Percentiles rank a stretch among this genome's conserved stretches.
phyloP scores from a whole-genome alignment of 495 filamentous ascomycete genomes.

The Podospora didyma region DNA sequence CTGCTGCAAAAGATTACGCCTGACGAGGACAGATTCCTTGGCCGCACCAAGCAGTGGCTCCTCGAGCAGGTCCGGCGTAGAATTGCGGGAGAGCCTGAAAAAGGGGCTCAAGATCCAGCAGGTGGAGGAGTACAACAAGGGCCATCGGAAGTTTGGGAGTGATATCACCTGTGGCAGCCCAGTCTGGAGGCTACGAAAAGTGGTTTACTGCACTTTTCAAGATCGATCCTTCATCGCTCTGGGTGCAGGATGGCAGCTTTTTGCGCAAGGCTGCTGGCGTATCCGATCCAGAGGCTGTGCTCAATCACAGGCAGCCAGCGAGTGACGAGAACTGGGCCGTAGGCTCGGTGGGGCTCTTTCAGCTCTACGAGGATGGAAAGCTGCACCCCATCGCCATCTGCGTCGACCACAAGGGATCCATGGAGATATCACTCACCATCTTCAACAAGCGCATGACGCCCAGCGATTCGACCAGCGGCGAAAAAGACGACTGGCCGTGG shows the following conservation, averaged over 20 bases:
- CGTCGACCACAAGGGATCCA: constrained; percentile 37
- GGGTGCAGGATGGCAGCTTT: constrained; percentile 45
- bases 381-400: constrained; percentile 47
- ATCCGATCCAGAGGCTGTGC: constrained; percentile 12
- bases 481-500: constrained; percentile 48
- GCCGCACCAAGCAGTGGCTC: constrained; percentile 27
- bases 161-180: constrained; percentile 36
- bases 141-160: constrained; percentile 31
- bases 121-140: constrained; percentile 35
- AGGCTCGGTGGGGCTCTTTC: constrained; percentile 43
- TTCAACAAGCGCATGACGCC: constrained; percentile 41
- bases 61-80: constrained; percentile 21
- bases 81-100: constrained; percentile 27
- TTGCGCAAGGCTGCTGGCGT: constrained; percentile 37
- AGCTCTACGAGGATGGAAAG: constrained; percentile 38
- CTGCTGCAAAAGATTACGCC: constrained; percentile 34
- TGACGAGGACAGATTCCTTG: constrained; percentile 26
- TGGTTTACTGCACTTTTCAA: constrained; percentile 25
- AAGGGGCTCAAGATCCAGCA: constrained; percentile 36
- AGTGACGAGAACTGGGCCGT: constrained; percentile 29
- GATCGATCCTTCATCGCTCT: constrained; percentile 30
- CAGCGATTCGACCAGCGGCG: constrained; percentile 21
- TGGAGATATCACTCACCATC: constrained; percentile 41
- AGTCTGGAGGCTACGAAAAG: constrained; percentile 19
- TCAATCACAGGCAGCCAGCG: constrained; percentile 16